Evolutionary conservation across 2,329 filamentous ascomycete genomes (phyloP).

Genomic region (Calonectria hongkongensis): DNA sequence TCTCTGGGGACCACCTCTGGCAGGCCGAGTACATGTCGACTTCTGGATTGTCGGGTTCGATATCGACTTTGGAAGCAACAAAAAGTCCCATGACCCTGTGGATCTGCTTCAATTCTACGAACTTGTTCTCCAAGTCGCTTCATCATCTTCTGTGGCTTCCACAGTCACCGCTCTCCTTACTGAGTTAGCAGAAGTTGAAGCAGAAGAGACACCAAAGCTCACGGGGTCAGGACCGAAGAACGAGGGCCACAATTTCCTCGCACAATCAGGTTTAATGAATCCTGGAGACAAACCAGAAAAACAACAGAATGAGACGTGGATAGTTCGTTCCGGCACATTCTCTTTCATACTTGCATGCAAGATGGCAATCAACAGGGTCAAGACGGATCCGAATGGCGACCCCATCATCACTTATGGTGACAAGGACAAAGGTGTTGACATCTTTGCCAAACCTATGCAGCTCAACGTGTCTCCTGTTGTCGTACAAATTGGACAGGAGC

Average conservation of each 20-base stretch:
- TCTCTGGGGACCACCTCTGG: slow-evolving; percentile 43
- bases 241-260: background rate
- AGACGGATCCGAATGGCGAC: background rate
- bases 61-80: slow-evolving; percentile 48
- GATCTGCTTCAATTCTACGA: background rate
- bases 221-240: background rate
- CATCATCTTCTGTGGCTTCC: too few species aligned
- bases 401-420: background rate
- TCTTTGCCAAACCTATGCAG: background rate
- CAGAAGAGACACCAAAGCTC: background rate
- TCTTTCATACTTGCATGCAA: background rate
- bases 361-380: background rate
- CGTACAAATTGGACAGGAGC: background rate
- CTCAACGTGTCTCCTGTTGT: background rate
- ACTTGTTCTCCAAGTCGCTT: background rate
- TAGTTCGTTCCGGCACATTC: background rate
- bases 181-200: background rate
- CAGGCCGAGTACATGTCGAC: slow-evolving; percentile 50
- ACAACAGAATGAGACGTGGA: background rate
- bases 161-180: too few species aligned
- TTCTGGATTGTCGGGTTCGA: slow-evolving; percentile 53
- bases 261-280: background rate
- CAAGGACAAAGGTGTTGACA: background rate
- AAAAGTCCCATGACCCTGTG: background rate
- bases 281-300: background rate